These are phyloP conservation scores for Talaromyces liani DNA, from an alignment of 495 filamentous ascomycete species.

Conservation along the genomic window DNA sequence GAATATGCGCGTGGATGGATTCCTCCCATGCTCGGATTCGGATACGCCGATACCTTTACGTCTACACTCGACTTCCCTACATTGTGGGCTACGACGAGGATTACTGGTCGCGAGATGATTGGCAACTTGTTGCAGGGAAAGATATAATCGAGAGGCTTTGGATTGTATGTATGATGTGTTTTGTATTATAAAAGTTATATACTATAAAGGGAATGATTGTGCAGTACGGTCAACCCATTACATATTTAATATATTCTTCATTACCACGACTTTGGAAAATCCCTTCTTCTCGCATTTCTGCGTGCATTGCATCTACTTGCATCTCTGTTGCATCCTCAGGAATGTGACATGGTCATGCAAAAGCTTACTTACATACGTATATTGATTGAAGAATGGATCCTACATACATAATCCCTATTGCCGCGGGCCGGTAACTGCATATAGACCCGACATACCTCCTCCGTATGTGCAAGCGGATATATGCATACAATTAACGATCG, in stretches of 20 bases:
- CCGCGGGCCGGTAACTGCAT: not conserved
- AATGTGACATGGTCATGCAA: constrained; percentile 8
- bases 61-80: constrained; percentile 73
- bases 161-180: not conserved
- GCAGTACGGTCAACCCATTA: not conserved
- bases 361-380: constrained; percentile 1
- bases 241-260: constrained; percentile 1
- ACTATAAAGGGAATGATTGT: constrained; percentile 7
- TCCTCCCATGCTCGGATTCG: constrained; percentile 82
- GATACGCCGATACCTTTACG: constrained; percentile 69
- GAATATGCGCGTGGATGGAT: constrained; percentile 90
- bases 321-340: constrained; percentile 4
- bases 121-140: constrained; percentile 62
- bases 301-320: not conserved
- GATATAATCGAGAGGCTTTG: constrained; percentile 40
- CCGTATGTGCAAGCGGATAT: not conserved
- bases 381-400: not conserved
- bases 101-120: constrained; percentile 69
- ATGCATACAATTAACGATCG: not conserved
- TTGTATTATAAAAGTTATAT: constrained; percentile 2
- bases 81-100: constrained; percentile 63
- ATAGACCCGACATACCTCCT: not conserved
- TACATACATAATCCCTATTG: not conserved
- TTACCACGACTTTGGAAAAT: not conserved
- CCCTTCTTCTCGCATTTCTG: not conserved